Evolutionary conservation across 306 rosid species (phyloP).

Genomic region (Potentilla sterilis): DNA sequence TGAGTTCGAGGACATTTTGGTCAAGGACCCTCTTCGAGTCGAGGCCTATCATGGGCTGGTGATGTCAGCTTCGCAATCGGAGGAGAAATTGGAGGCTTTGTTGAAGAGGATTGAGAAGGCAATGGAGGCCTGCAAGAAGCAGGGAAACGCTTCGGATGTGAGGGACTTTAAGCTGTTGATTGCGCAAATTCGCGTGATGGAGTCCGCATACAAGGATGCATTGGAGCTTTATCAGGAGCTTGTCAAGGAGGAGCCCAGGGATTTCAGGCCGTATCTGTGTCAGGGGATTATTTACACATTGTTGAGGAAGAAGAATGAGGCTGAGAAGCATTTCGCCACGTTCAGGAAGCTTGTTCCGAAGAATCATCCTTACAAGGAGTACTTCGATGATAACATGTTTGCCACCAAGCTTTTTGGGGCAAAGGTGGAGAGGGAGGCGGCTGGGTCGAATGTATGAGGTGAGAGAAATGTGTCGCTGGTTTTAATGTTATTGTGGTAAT

Average conservation of each 20-base stretch:
- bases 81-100: slow-evolving; percentile 28
- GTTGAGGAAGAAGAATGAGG: slow-evolving; percentile 70
- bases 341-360: slow-evolving; percentile 70
- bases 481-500: slow-evolving; percentile 4
- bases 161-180: slow-evolving; percentile 86
- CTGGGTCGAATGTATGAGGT: slow-evolving; percentile 41
- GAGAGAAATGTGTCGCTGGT: slow-evolving; percentile 18
- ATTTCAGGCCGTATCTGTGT: slow-evolving; percentile 87
- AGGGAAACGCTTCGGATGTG: slow-evolving; percentile 45
- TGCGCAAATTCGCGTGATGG: slow-evolving; percentile 74
- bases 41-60: slow-evolving; percentile 83
- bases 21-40: slow-evolving; percentile 50
- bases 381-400: slow-evolving; percentile 72
- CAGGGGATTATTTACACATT: slow-evolving; percentile 78
- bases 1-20: slow-evolving; percentile 52
- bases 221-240: slow-evolving; percentile 72
- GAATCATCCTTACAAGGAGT: slow-evolving; percentile 74
- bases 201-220: slow-evolving; percentile 60
- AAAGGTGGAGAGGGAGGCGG: slow-evolving; percentile 42
- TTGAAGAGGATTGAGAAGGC: slow-evolving; percentile 54
- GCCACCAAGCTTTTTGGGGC: slow-evolving; percentile 50
- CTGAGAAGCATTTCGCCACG: slow-evolving; percentile 70
- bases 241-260: slow-evolving; percentile 72
- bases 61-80: slow-evolving; percentile 44
- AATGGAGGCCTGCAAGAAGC: slow-evolving; percentile 41